Conservation (phyloP, 1,284 basidiomycete species). For the Schizophyllum commune region DNA sequence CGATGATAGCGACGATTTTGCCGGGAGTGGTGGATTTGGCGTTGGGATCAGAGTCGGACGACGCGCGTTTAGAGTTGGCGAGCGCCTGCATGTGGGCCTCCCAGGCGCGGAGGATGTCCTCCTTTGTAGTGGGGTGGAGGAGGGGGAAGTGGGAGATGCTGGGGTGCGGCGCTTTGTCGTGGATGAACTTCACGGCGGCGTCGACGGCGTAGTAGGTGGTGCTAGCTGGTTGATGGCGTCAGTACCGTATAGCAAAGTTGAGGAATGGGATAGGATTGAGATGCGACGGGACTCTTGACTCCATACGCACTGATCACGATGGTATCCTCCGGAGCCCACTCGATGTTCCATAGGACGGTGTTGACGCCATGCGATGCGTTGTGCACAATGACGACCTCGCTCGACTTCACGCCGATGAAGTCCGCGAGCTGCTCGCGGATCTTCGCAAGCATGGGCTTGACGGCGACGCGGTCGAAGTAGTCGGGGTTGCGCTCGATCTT, state of each 20-base stretch:
- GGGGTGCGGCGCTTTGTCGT: constrained; percentile 50
- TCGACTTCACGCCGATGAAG: constrained; percentile 20
- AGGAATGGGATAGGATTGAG: neutral
- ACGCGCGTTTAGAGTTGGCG: constrained; percentile 12
- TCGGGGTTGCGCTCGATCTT: constrained; percentile 24
- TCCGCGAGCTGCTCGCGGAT: constrained; percentile 19
- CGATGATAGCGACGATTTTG: constrained; percentile 64
- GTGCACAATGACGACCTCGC: constrained; percentile 22
- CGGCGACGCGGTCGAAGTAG: constrained; percentile 19
- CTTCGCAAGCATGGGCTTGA: constrained; percentile 16
- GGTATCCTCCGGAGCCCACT: constrained; percentile 38
- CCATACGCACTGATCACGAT: constrained; percentile 33
- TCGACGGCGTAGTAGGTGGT: constrained; percentile 62
- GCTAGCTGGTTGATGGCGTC: constrained; percentile 32
- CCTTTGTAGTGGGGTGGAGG: constrained; percentile 58
- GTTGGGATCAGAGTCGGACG: neutral
- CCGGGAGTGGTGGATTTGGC: constrained; percentile 13
- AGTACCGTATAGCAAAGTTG: neutral
- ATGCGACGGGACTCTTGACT: neutral
- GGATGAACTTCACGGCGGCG: constrained; percentile 49
- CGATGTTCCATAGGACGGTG: constrained; percentile 57
- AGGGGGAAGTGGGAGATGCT: constrained; percentile 42
- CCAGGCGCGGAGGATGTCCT: constrained; percentile 51
- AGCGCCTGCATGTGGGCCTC: constrained; percentile 25
- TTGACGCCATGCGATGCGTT: constrained; percentile 49